Evolutionary conservation across 495 filamentous ascomycete species (phyloP).

Genomic region (Tirmania nivea): DNA sequence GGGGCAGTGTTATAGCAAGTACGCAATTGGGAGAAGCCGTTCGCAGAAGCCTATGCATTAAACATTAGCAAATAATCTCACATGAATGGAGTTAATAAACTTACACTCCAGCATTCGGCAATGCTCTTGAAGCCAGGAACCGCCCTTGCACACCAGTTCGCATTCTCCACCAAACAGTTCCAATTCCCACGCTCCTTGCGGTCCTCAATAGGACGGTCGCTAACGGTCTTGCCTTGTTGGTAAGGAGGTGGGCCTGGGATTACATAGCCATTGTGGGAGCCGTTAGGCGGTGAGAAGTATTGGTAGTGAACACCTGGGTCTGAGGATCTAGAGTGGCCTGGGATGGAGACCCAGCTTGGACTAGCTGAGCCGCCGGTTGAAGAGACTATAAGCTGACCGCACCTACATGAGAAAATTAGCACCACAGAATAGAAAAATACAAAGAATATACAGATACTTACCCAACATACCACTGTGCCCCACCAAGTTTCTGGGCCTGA

Average conservation of each 20-base stretch:
- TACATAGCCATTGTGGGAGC: conserved; percentile 26
- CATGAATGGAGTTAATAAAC: neutral
- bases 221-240: conserved; percentile 14
- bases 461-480: conserved; percentile 18
- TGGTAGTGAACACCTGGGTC: conserved; percentile 38
- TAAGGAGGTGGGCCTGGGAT: conserved; percentile 38
- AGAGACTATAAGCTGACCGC: conserved; percentile 44
- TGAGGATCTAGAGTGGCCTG: conserved; percentile 33
- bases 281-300: conserved; percentile 28
- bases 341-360: conserved; percentile 34
- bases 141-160: conserved; percentile 48
- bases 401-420: conserved; percentile 18
- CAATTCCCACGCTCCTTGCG: conserved; percentile 22
- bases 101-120: conserved; percentile 33
- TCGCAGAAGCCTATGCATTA: conserved; percentile 9
- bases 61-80: too few relatives aligned
- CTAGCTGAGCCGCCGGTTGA: conserved; percentile 25
- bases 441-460: neutral
- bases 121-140: conserved; percentile 31
- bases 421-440: neutral
- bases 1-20: conserved; percentile 35
- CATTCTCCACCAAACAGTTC: conserved; percentile 39
- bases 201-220: conserved; percentile 1
- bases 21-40: conserved; percentile 35
- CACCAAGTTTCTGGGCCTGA: conserved; percentile 28